These are phyloP conservation scores for Bruguiera hainesii DNA, from an alignment of 441 rosid genomes.

Conservation along the genomic window DNA sequence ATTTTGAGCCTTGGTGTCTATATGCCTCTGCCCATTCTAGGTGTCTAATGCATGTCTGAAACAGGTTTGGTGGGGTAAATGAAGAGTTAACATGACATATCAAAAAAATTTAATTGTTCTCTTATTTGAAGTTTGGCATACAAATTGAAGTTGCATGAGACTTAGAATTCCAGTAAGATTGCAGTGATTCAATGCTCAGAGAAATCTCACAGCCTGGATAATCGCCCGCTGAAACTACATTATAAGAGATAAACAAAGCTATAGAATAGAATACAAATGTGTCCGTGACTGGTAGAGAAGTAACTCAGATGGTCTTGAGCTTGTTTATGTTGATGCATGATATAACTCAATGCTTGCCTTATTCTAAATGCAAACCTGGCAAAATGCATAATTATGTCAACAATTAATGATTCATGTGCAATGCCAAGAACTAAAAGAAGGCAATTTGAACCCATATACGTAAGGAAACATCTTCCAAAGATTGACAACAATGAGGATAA, in stretches of 20 bases:
- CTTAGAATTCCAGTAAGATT: background rate
- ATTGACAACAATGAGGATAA: conserved; percentile 14
- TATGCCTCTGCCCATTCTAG: background rate
- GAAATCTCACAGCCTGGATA: conserved; percentile 2
- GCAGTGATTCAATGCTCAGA: conserved; percentile 16
- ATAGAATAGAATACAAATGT: background rate
- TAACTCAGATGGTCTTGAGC: conserved; percentile 17
- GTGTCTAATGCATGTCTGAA: background rate
- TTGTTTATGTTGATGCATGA: conserved; percentile 6
- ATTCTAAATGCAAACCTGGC: conserved; percentile 15
- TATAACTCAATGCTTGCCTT: conserved; percentile 10
- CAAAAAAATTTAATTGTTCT: too few relatives aligned
- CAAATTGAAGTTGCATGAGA: conserved; percentile 5
- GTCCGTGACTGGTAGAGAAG: conserved; percentile 11
- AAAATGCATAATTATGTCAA: conserved; percentile 8
- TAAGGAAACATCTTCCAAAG: conserved; percentile 19
- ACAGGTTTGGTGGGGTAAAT: background rate
- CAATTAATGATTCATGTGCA: background rate
- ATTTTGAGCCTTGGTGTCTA: background rate
- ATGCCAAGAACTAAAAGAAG: conserved; percentile 5
- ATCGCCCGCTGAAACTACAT: background rate
- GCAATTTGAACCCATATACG: conserved; percentile 1
- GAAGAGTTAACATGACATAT: background rate
- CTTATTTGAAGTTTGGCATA: too few relatives aligned
- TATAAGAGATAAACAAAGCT: background rate